These are phyloP conservation scores for Claviceps purpurea DNA, from an alignment of 2,329 filamentous ascomycete genomes.

Conservation along the genomic window DNA sequence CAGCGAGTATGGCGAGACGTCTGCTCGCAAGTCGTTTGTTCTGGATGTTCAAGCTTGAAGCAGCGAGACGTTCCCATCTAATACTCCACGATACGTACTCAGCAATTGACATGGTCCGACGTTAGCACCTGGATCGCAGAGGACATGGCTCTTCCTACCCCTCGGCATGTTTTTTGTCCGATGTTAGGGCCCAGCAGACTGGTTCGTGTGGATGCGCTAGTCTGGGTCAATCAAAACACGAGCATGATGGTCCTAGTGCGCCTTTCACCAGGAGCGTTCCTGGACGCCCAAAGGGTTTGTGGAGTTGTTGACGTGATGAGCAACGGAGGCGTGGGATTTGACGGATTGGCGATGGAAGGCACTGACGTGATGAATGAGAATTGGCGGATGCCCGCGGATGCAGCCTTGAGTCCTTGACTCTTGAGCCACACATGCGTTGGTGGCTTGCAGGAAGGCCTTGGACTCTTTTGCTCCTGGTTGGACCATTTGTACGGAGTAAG, in stretches of 20 bases:
- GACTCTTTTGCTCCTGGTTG: no score
- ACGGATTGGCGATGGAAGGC: background rate
- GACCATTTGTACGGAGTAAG: no score
- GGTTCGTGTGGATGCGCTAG: conserved; percentile 7
- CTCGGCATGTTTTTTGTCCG: conserved; percentile 5
- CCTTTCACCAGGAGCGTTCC: background rate
- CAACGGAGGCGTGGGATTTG: background rate
- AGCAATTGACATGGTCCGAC: background rate
- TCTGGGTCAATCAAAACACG: conserved; percentile 5
- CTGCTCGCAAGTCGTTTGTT: background rate
- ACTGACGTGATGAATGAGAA: no score
- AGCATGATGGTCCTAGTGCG: conserved; percentile 1
- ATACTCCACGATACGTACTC: background rate
- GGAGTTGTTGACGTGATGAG: background rate
- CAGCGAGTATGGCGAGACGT: background rate
- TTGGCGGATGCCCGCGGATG: no score
- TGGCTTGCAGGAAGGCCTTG: no score
- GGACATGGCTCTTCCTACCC: background rate
- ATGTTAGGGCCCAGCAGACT: conserved; percentile 4
- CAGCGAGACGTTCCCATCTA: no score
- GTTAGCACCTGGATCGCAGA: background rate
- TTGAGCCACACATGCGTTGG: no score
- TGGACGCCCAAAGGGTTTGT: background rate
- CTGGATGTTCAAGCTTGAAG: background rate
- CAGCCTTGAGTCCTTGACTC: no score